Evolutionary conservation across 2,329 filamentous ascomycete genomes (phyloP).

Genomic region (Aspergillus sclerotialis): DNA sequence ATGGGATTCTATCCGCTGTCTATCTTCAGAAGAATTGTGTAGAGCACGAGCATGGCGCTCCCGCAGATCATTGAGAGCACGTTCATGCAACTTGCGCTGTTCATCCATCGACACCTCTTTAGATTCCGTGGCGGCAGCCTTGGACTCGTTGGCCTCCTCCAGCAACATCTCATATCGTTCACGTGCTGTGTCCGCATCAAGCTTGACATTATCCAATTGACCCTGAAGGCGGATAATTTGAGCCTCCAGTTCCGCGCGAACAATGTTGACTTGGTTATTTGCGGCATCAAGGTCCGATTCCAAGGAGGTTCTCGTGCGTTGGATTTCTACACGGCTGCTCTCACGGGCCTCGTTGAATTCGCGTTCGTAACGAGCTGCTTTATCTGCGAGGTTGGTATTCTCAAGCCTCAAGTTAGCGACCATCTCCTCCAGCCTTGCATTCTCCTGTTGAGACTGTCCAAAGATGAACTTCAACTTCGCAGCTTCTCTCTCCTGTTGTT

Average conservation of each 20-base stretch:
- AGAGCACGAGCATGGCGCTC: conserved; percentile 68
- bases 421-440: conserved; percentile 57
- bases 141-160: conserved; percentile 68
- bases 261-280: conserved; percentile 76
- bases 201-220: conserved; percentile 68
- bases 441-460: conserved; percentile 54
- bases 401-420: conserved; percentile 43
- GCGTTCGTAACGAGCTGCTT: conserved; percentile 63
- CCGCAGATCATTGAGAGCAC: conserved; percentile 66
- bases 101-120: conserved; percentile 50
- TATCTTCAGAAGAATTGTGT: conserved; percentile 70
- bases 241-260: conserved; percentile 73
- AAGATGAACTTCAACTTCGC: conserved; percentile 74
- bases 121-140: conserved; percentile 49
- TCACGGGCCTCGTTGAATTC: conserved; percentile 82
- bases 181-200: conserved; percentile 74
- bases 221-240: conserved; percentile 65
- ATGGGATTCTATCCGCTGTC: conserved; percentile 70
- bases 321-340: conserved; percentile 69
- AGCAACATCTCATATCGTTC: conserved; percentile 77
- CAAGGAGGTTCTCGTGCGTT: conserved; percentile 70
- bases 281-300: conserved; percentile 76
- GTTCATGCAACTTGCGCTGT: conserved; percentile 60
- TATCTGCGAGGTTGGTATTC: conserved; percentile 65
- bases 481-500: conserved; percentile 67